Evolutionary conservation across 2,329 filamentous ascomycete genomes (phyloP), one percentile per base, ranked within the genome.

Genomic region (Phialophora expanda): DNA sequence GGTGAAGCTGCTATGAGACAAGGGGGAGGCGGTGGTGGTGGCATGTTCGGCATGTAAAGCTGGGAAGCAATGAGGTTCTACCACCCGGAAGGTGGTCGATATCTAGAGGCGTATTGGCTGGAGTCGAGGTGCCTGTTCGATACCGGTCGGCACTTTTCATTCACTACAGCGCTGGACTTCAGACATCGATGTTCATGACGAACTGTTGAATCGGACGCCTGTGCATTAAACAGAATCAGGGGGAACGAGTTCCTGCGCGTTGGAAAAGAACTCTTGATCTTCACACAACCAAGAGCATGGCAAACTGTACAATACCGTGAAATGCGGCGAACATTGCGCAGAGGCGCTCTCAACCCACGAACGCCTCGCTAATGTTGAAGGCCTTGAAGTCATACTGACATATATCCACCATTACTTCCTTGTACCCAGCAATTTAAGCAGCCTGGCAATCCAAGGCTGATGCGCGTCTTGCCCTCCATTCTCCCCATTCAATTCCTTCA

Each of bases 1-100:
- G 88, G 89, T 71, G 91, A 96, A 80, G 91, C 91, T 56, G 86
- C 88, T 75, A 85, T 86, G 69, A 86, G 86, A 75, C 86, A 88
- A 66, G 85, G 82, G 48, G 84, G 82, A 41, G 84, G 80, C 51
- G 84, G 82, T 51, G 85, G 84, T 69, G 82, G 83, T 67, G 76
- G 76, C 3, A 75, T 78, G 75, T 78, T 73, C 53, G 70, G 71
- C n/a, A 79, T 79, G 76, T 80, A 78, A 78, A 24, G 2, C 28
- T 20, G 6, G 30, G 41, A 50, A 6, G 38, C 17, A 53, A 38
- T 26, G 22, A 53, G 22, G 14, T 54, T 44, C 46, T 38, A 28
- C 11, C 34, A 41, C 28, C 20, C 14, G 44, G 30, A 26, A 30
- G 48, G 24, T 22, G 56, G 32, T 22, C 56, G 20, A 7, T 5